Base-by-base conservation (phyloP, 371 early-diverging fungal genomes). In the Basidiobolus meristosporus region DNA sequence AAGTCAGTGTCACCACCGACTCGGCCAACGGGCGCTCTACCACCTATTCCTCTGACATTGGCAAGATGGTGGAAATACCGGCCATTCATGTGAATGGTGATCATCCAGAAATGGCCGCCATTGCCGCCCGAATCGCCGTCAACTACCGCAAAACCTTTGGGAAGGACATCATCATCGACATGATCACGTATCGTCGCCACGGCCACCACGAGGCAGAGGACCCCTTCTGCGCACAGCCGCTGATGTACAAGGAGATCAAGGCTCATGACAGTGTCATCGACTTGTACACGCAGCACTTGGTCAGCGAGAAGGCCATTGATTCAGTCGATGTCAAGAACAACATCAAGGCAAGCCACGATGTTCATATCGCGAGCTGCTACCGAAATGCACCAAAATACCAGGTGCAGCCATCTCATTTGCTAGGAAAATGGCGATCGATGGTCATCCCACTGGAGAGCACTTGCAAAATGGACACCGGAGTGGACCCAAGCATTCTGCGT, bases 191-290 rank as follows among this genome's bases (percentile, higher is more conserved):
- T 64, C 77, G 97, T 36, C 75, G 89, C 18, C 77, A 82, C 85
- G 97, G 97, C 3, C 97, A 96, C 59, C 95, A 96, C 48, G 97
- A 96, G 55, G 58, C 92, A 7, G 97, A 96, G 49, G 92, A 96
- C 56, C 97, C 97, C 22, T 81, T 84, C 14, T 95, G 86, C 52
- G 95, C 97, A 0, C 97, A 96, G 51, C 97, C 97, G 0, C 44
- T 67, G 37, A 96, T 96, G 97, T 96, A 96, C 68, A 71, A 77
- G 43, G 79, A 72, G 39, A 93, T 96, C 41, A 68, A 88, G 15
- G 56, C 68, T 0, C 79, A 86, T 36, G 68, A 69, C 26, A 78
- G 80, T 23, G 83, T 92, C 2, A 84, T 90, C 20, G 64, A 63
- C 32, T 44, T 70, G 28, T 93, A 92, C 48, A 83, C 85, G 51